These are phyloP conservation scores for Ogataea polymorpha DNA, from an alignment of 805 yeast species.

Conservation along the genomic window DNA sequence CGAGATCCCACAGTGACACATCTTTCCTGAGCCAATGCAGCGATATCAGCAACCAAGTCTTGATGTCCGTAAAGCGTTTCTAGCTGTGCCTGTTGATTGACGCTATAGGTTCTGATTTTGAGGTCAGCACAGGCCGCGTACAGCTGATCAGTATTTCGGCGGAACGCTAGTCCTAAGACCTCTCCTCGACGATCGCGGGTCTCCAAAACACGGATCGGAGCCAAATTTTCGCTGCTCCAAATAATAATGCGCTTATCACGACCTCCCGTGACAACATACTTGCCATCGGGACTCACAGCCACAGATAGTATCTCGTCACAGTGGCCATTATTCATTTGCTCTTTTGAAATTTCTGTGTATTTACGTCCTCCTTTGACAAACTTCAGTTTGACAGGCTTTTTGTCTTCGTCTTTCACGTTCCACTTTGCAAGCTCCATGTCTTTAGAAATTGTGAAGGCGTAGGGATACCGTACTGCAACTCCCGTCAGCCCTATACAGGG, in stretches of 20 bases:
- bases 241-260: slow-evolving; percentile 74
- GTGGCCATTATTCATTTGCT: slow-evolving; percentile 67
- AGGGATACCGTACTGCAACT: slow-evolving; percentile 54
- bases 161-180: slow-evolving; percentile 70
- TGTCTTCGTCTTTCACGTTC: slow-evolving; percentile 53
- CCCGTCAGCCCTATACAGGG: slow-evolving; percentile 58
- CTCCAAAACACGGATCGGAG: slow-evolving; percentile 74
- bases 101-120: slow-evolving; percentile 80
- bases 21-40: slow-evolving; percentile 80
- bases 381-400: slow-evolving; percentile 63
- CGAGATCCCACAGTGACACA: slow-evolving; percentile 96
- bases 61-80: slow-evolving; percentile 96
- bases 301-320: slow-evolving; percentile 70
- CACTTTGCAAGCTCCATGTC: slow-evolving; percentile 79
- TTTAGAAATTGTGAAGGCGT: slow-evolving; percentile 77
- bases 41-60: slow-evolving; percentile 77
- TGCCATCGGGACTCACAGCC: slow-evolving; percentile 86
- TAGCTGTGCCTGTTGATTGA: slow-evolving; percentile 82
- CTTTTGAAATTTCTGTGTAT: slow-evolving; percentile 40
- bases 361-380: slow-evolving; percentile 62
- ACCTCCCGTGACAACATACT: slow-evolving; percentile 88
- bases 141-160: slow-evolving; percentile 77
- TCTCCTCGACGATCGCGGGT: slow-evolving; percentile 69
- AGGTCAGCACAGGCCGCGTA: slow-evolving; percentile 93
- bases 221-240: slow-evolving; percentile 79